A percentile compares a stretch with the other conserved stretches of the same genome.
These are phyloP conservation scores for Fusarium transvaalense DNA, from an alignment of 2,329 filamentous ascomycete species.

Conservation along the genomic window DNA sequence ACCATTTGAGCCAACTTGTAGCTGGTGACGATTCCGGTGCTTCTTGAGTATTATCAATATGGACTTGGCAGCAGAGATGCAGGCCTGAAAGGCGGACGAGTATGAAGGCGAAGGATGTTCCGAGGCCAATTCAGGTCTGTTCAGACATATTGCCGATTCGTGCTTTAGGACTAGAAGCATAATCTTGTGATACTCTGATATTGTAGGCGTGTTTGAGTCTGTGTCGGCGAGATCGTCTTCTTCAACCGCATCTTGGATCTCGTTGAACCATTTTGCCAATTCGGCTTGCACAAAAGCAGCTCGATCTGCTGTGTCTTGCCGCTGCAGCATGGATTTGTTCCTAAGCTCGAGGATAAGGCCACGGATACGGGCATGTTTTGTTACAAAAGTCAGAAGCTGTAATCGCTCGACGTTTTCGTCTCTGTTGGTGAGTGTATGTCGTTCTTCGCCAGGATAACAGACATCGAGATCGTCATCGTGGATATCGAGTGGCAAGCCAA, in stretches of 20 bases:
- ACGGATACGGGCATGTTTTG: conserved; percentile 62
- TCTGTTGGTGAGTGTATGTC: conserved; percentile 50
- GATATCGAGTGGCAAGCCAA: conserved; percentile 67
- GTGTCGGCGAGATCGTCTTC: conserved; percentile 47
- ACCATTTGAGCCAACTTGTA: conserved; percentile 19
- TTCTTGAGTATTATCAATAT: conserved; percentile 59
- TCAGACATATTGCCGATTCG: conserved; percentile 64
- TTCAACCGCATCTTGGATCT: conserved; percentile 63
- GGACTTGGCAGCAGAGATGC: conserved; percentile 63
- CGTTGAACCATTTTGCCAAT: conserved; percentile 65
- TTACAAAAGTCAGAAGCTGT: conserved; percentile 55
- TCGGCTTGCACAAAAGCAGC: conserved; percentile 62
- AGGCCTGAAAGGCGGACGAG: conserved; percentile 63
- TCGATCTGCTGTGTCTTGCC: conserved; percentile 58
- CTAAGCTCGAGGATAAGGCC: conserved; percentile 65
- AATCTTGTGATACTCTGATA: conserved; percentile 55
- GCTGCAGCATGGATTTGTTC: conserved; percentile 63
- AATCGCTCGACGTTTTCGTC: conserved; percentile 48
- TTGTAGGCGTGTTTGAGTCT: conserved; percentile 1
- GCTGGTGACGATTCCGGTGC: conserved; percentile 34
- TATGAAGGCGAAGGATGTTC: conserved; percentile 59
- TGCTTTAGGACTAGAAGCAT: conserved; percentile 61
- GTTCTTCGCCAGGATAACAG: conserved; percentile 64
- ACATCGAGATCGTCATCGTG: conserved; percentile 70
- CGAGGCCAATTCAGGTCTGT: conserved; percentile 62